phyloP scores from a whole-genome alignment of 1,284 basidiomycete genomes.

The Ceratobasidium sp. region DNA sequence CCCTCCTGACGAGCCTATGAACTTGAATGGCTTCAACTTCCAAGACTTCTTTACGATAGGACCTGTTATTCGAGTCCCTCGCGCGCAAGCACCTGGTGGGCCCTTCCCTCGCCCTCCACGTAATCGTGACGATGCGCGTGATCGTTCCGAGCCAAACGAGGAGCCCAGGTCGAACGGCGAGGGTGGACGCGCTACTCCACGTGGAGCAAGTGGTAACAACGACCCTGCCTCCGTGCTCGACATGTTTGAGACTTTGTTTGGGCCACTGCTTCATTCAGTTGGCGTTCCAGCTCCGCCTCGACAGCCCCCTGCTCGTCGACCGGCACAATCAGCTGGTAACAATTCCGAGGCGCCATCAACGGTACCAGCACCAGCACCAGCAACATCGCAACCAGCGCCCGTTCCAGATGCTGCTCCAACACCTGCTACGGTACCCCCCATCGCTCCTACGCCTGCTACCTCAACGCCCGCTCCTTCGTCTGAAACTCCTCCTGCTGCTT shows the following conservation, averaged over 20 bases:
- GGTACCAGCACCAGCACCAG: background rate
- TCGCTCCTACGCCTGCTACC: background rate
- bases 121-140: background rate
- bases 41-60: constrained; percentile 36
- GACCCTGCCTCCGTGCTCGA: constrained; percentile 25
- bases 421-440: background rate
- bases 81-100: constrained; percentile 15
- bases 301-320: background rate
- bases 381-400: background rate
- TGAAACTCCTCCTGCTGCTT: background rate
- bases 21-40: constrained; percentile 28
- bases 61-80: constrained; percentile 32
- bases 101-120: background rate
- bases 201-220: background rate
- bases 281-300: background rate
- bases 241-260: constrained; percentile 26
- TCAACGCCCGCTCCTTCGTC: background rate
- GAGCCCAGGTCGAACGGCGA: background rate
- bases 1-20: constrained; percentile 20
- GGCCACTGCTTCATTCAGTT: constrained; percentile 20
- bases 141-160: background rate
- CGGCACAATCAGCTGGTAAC: constrained; percentile 3
- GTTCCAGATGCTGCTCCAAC: background rate
- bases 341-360: background rate
- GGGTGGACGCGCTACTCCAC: background rate